These are phyloP conservation scores for Baeospora myosura DNA, from an alignment of 1,284 basidiomycete species.

Conservation along the genomic window DNA sequence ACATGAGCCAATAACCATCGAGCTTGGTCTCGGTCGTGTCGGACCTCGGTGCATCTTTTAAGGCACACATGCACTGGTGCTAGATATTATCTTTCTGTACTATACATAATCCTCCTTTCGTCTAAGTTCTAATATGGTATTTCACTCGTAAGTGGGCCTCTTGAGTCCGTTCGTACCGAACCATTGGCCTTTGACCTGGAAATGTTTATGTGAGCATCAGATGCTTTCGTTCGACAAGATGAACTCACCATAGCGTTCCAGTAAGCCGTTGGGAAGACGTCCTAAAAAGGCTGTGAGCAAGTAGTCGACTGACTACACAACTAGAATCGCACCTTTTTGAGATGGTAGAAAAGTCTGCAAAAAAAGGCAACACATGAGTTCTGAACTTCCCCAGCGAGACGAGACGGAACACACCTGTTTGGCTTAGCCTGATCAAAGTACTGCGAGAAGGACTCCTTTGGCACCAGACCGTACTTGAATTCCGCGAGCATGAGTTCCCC, in stretches of 20 bases:
- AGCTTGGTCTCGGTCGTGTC: too few relatives aligned
- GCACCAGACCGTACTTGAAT: slow-evolving; percentile 80
- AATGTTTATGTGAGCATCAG: slow-evolving; percentile 2
- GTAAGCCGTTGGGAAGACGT: slow-evolving; percentile 86
- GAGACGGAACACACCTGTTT: slow-evolving; percentile 37
- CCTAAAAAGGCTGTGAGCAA: slow-evolving; percentile 23
- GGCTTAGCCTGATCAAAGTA: slow-evolving; percentile 67
- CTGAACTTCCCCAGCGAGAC: slow-evolving; percentile 7
- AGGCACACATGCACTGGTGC: too few relatives aligned
- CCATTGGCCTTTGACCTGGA: slow-evolving; percentile 60
- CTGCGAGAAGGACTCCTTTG: slow-evolving; percentile 77
- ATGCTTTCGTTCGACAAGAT: not conserved
- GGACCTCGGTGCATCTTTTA: too few relatives aligned
- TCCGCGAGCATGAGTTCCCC: slow-evolving; percentile 87
- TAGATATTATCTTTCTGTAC: too few relatives aligned
- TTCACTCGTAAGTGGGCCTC: slow-evolving; percentile 48
- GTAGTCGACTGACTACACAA: not conserved
- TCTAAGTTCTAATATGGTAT: too few relatives aligned
- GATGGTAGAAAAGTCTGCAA: slow-evolving; percentile 73
- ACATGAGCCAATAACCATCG: too few relatives aligned
- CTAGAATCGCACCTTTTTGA: slow-evolving; percentile 69
- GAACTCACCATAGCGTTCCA: slow-evolving; percentile 73
- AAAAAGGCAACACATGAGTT: slow-evolving; percentile 5
- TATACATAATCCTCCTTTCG: too few relatives aligned
- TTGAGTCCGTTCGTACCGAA: slow-evolving; percentile 50